Conservation (phyloP, 169 alveolate genomes). For the Babesia ovis region DNA sequence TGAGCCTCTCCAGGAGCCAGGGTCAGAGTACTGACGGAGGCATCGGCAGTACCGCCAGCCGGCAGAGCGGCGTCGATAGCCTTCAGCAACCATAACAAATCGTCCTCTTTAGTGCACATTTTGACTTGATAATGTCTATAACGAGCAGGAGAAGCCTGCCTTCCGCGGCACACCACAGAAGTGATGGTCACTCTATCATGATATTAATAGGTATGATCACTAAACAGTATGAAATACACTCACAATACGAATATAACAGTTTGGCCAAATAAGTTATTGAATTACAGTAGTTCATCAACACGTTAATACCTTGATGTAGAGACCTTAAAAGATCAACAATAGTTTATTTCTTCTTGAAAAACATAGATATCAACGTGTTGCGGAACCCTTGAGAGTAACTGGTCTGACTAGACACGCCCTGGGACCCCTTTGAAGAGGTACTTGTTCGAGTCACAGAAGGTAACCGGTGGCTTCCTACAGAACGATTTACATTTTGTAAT, state of each 20-base stretch:
- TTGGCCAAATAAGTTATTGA: too few species aligned
- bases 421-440: neutral
- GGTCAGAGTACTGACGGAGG: slow-evolving; percentile 46
- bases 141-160: too few species aligned
- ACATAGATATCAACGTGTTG: slow-evolving; percentile 29
- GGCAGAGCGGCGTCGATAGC: slow-evolving; percentile 52
- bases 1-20: slow-evolving; percentile 69
- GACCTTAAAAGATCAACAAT: neutral
- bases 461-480: neutral
- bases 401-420: neutral
- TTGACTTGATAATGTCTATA: neutral
- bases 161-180: slow-evolving; percentile 1
- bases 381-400: slow-evolving; percentile 21
- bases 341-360: slow-evolving; percentile 16
- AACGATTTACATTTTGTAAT: neutral
- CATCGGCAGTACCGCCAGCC: slow-evolving; percentile 26
- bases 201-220: neutral
- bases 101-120: slow-evolving; percentile 61
- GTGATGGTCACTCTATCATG: neutral
- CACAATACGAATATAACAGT: too few species aligned
- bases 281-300: too few species aligned
- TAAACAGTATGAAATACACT: too few species aligned
- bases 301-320: too few species aligned
- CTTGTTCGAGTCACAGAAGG: neutral
- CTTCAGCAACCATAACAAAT: slow-evolving; percentile 28